These are phyloP conservation scores for Sclerotiophoma versabilis DNA, from an alignment of 2,329 filamentous ascomycete genomes.

Conservation along the genomic window DNA sequence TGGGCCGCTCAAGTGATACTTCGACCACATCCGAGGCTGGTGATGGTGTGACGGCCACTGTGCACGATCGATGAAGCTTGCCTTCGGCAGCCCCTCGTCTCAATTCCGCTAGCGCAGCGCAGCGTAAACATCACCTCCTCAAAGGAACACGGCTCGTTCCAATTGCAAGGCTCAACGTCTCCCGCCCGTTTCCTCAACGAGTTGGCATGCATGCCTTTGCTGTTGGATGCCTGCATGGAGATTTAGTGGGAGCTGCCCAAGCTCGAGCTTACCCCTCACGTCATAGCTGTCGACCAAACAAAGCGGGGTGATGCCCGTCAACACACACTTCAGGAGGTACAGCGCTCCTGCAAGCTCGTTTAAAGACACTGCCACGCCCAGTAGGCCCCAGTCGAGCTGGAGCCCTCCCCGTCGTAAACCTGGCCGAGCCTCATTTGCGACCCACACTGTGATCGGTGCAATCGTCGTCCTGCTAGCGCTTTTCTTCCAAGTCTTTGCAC, in stretches of 20 bases:
- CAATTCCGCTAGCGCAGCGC: slow-evolving; percentile 16
- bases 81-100: slow-evolving; percentile 17
- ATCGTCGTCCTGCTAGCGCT: slow-evolving; percentile 46
- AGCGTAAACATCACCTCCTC: slow-evolving; percentile 5
- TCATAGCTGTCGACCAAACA: slow-evolving; percentile 27
- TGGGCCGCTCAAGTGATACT: not conserved
- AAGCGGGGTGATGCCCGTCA: slow-evolving; percentile 27
- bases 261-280: slow-evolving; percentile 23
- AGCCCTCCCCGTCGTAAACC: slow-evolving; percentile 18
- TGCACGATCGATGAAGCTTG: slow-evolving; percentile 19
- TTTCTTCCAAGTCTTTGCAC: slow-evolving; percentile 45
- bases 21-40: not conserved
- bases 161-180: slow-evolving; percentile 18
- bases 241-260: slow-evolving; percentile 23
- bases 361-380: slow-evolving; percentile 25
- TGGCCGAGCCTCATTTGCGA: slow-evolving; percentile 23
- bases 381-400: slow-evolving; percentile 18
- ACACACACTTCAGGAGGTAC: slow-evolving; percentile 19
- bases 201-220: slow-evolving; percentile 16
- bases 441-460: slow-evolving; percentile 36
- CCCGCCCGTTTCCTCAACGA: slow-evolving; percentile 17
- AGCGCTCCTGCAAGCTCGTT: slow-evolving; percentile 22
- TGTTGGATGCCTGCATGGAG: slow-evolving; percentile 13
- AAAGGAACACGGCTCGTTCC: slow-evolving; percentile 11
- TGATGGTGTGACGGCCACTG: slow-evolving; percentile 16